A percentile compares a stretch with the other conserved stretches of the same genome.
Evolutionary conservation across 345 rosid species (phyloP).

Genomic region (Rhodamnia argentea): DNA sequence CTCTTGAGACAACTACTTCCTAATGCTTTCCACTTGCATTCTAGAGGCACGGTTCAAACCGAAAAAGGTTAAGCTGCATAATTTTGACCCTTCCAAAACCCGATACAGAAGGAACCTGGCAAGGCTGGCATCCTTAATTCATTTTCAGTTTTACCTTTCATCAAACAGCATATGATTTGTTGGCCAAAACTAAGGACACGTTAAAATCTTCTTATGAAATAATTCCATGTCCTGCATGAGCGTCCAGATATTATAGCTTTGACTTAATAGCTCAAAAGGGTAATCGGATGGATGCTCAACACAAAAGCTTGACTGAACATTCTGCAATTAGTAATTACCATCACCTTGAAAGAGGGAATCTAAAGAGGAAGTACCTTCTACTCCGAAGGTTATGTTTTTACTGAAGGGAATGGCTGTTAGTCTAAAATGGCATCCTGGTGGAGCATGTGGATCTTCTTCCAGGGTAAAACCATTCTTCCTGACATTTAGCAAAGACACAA

Average conservation of each 20-base stretch:
- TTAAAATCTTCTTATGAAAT: not conserved
- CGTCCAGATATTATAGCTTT: not conserved
- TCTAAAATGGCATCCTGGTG: constrained; percentile 64
- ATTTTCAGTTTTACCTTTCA: not conserved
- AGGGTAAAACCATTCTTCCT: constrained; percentile 88
- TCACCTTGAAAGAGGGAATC: not conserved
- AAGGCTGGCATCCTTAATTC: not conserved
- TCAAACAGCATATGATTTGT: not conserved
- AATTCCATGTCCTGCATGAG: not conserved
- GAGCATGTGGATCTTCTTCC: constrained; percentile 73
- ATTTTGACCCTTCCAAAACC: not conserved
- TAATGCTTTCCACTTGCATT: not conserved
- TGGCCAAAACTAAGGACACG: not conserved
- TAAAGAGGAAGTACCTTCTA: constrained; percentile 46
- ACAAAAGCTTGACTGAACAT: not conserved
- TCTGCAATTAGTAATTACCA: not conserved
- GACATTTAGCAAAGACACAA: not conserved
- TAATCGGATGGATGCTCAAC: not conserved
- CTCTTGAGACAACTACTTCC: not conserved
- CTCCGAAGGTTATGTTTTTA: constrained; percentile 89
- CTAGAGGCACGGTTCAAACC: not conserved
- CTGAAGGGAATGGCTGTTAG: constrained; percentile 84
- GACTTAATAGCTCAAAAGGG: not conserved
- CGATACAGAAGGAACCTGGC: not conserved
- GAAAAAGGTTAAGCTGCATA: not conserved